Conservation (phyloP, 805 yeast genomes). For the Wickerhamiella cacticola region DNA sequence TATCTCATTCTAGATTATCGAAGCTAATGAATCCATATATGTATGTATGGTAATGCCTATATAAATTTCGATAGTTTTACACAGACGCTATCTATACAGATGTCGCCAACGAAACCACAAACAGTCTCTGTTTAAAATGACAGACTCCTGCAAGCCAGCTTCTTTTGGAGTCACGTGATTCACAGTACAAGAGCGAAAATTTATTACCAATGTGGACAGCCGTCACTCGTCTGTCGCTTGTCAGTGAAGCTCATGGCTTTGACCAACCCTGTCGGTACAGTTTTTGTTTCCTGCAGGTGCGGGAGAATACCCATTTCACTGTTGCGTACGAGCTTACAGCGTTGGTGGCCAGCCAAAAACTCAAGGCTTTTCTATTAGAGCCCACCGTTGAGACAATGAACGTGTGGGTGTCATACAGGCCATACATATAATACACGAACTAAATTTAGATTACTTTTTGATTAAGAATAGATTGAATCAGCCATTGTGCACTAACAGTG, state of each 20-base stretch:
- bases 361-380: constrained; percentile 11
- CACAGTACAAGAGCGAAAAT: neutral
- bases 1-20: neutral
- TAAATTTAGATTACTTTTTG: constrained; percentile 17
- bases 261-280: neutral
- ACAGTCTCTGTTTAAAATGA: too few relatives aligned
- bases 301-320: neutral
- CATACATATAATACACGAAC: constrained; percentile 19
- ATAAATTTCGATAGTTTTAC: too few relatives aligned
- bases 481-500: constrained; percentile 24
- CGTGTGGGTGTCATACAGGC: constrained; percentile 27
- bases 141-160: too few relatives aligned
- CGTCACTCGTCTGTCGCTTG: neutral
- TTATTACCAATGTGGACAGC: neutral
- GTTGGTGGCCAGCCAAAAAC: neutral
- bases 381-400: constrained; percentile 7
- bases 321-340: constrained; percentile 1
- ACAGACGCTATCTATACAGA: too few relatives aligned
- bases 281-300: constrained; percentile 1
- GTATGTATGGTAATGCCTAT: neutral
- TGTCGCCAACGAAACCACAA: too few relatives aligned
- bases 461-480: constrained; percentile 26
- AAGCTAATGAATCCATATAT: neutral
- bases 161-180: neutral
- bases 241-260: neutral